These are phyloP conservation scores for Yamadazyma sp. DNA, from an alignment of 1,139 yeast species.

Conservation along the genomic window DNA sequence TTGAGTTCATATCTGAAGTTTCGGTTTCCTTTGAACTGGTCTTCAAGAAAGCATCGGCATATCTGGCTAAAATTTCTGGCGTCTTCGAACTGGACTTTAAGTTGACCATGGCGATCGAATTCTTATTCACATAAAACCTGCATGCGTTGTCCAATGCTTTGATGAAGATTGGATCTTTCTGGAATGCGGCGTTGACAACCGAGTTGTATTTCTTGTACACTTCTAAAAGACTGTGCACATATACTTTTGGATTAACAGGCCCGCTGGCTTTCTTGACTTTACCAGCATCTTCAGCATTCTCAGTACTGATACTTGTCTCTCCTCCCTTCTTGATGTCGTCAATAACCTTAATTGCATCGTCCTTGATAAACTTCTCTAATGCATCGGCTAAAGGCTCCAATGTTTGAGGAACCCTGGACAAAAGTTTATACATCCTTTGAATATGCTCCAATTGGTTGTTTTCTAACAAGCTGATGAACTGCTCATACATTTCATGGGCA, in stretches of 20 bases:
- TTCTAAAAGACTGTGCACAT: constrained; percentile 72
- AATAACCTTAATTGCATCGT: constrained; percentile 69
- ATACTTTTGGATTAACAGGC: constrained; percentile 69
- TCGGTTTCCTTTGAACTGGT: constrained; percentile 73
- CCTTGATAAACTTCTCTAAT: constrained; percentile 72
- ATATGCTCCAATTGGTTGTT: constrained; percentile 77
- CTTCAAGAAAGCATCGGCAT: constrained; percentile 80
- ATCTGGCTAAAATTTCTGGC: constrained; percentile 88
- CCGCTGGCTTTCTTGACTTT: constrained; percentile 20
- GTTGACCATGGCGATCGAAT: constrained; percentile 71
- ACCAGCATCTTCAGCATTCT: constrained; percentile 21
- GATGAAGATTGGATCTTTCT: constrained; percentile 74
- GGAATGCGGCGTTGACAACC: constrained; percentile 70
- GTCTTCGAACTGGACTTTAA: constrained; percentile 57
- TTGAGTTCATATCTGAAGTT: constrained; percentile 70
- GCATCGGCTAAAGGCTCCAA: constrained; percentile 74
- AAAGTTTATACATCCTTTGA: constrained; percentile 71
- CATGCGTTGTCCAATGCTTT: constrained; percentile 91
- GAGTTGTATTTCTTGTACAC: constrained; percentile 68
- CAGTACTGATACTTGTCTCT: constrained; percentile 23
- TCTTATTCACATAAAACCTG: constrained; percentile 77
- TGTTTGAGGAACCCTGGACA: constrained; percentile 73
- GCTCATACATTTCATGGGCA: constrained; percentile 72
- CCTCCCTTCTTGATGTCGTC: constrained; percentile 56
- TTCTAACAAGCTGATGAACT: constrained; percentile 70